A percentile compares a stretch with the other conserved stretches of the same genome.
phyloP scores from a whole-genome alignment of 495 filamentous ascomycete species.

The Aspergillus baeticus region DNA sequence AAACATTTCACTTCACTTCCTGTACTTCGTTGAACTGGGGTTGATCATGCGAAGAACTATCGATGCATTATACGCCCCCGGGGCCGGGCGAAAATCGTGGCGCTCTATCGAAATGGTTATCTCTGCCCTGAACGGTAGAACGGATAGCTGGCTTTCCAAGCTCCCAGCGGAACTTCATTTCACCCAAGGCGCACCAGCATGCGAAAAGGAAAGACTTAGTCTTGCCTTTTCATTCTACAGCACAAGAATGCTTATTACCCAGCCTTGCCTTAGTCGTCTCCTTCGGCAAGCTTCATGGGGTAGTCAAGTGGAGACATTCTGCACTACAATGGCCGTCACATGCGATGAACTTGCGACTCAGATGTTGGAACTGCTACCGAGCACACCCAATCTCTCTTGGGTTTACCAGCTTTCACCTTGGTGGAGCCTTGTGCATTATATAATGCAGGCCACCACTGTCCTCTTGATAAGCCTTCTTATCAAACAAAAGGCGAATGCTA shows the following conservation, averaged over 20 bases:
- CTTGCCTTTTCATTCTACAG: conserved; percentile 54
- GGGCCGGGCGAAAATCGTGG: conserved; percentile 47
- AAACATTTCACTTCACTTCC: conserved; percentile 44
- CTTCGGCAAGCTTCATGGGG: conserved; percentile 28
- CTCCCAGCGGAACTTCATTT: conserved; percentile 49
- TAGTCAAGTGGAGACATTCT: conserved; percentile 38
- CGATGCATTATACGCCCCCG: conserved; percentile 53
- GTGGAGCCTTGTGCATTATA: conserved; percentile 58
- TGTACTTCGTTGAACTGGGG: conserved; percentile 38
- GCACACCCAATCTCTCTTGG: conserved; percentile 29
- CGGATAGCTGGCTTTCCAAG: conserved; percentile 48
- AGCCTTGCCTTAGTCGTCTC: conserved; percentile 55
- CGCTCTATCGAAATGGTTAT: conserved; percentile 52
- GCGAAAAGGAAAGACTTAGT: conserved; percentile 25
- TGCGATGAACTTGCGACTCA: conserved; percentile 51
- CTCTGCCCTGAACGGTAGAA: conserved; percentile 37
- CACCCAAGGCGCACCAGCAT: conserved; percentile 19
- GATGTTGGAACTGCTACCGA: conserved; percentile 48
- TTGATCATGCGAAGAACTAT: conserved; percentile 49
- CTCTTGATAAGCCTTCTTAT: conserved; percentile 53
- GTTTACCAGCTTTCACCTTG: conserved; percentile 51
- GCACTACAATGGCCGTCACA: conserved; percentile 39
- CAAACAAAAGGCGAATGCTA: conserved; percentile 36
- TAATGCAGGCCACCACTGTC: conserved; percentile 55
- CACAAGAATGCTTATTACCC: conserved; percentile 52